These are phyloP conservation scores for Tylopilus balloui DNA, from an alignment of 768 basidiomycete species.

Conservation along the genomic window DNA sequence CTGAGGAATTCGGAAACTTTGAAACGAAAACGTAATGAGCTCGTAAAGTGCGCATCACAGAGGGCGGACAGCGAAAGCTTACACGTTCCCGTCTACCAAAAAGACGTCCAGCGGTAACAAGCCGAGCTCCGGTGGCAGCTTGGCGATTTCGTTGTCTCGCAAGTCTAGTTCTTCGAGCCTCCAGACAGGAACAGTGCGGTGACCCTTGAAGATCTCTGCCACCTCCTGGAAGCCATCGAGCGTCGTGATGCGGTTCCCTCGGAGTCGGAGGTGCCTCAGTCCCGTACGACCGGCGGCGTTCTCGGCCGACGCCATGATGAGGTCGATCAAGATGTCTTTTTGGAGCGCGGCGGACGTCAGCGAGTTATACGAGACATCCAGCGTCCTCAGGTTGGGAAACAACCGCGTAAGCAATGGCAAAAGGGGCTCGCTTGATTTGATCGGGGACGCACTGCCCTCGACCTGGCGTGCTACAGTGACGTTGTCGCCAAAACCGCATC, in stretches of 20 bases:
- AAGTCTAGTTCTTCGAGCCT: constrained; percentile 79
- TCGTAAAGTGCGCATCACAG: not conserved
- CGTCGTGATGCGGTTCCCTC: constrained; percentile 62
- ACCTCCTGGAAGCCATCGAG: constrained; percentile 59
- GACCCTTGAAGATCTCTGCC: constrained; percentile 62
- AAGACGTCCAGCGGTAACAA: constrained; percentile 75
- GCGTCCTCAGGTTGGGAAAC: constrained; percentile 64
- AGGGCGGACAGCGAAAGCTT: constrained; percentile 35
- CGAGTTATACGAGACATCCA: constrained; percentile 74
- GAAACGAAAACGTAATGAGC: not conserved
- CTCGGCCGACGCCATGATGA: constrained; percentile 47
- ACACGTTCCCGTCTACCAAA: constrained; percentile 82
- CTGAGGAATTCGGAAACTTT: constrained; percentile 76
- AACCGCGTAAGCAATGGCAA: constrained; percentile 56
- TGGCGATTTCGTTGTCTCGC: constrained; percentile 74
- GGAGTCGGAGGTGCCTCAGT: constrained; percentile 58
- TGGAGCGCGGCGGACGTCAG: constrained; percentile 53
- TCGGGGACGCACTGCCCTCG: constrained; percentile 32
- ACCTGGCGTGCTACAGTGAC: constrained; percentile 44
- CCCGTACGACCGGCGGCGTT: constrained; percentile 40
- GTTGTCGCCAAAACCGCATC: constrained; percentile 61
- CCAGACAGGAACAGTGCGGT: constrained; percentile 61
- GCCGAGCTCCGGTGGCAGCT: constrained; percentile 65
- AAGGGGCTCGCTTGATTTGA: constrained; percentile 49
- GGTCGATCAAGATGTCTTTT: constrained; percentile 41